phyloP scores from a whole-genome alignment of 78 protist species.

The Emiliania huxleyi region DNA sequence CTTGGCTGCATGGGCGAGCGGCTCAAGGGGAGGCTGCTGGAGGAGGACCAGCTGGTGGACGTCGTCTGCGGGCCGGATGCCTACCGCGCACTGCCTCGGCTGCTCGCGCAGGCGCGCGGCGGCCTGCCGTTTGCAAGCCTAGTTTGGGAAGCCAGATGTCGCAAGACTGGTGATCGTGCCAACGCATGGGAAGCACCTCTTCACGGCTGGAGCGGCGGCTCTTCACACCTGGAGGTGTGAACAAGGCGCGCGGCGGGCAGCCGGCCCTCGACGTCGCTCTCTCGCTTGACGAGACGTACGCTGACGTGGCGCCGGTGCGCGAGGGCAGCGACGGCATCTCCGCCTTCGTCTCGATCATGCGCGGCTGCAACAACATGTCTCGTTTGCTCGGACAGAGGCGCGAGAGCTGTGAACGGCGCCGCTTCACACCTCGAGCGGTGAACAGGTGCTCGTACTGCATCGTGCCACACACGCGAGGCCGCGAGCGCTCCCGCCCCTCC shows the following conservation, averaged over 20 bases:
- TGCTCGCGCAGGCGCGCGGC: constrained; percentile 37
- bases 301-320: constrained; percentile 91
- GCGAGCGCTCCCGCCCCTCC: constrained; percentile 69
- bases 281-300: constrained; percentile 87
- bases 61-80: constrained; percentile 66
- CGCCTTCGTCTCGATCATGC: constrained; percentile 77
- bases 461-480: constrained; percentile 93
- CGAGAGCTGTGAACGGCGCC: too few relatives aligned
- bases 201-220: too few relatives aligned
- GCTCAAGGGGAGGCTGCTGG: constrained; percentile 70
- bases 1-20: constrained; percentile 92
- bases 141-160: too few relatives aligned
- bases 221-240: too few relatives aligned
- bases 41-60: constrained; percentile 36
- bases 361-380: constrained; percentile 94
- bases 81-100: constrained; percentile 82
- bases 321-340: constrained; percentile 20
- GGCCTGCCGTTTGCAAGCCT: too few relatives aligned
- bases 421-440: too few relatives aligned
- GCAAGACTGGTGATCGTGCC: too few relatives aligned
- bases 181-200: too few relatives aligned
- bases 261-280: constrained; percentile 69
- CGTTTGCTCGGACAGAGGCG: too few relatives aligned
- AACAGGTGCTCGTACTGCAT: constrained; percentile 91
- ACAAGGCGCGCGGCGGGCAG: not conserved